Percentiles rank a stretch among this genome's conserved stretches.
Conservation (phyloP, 2,329 filamentous ascomycete genomes). For the Cephalotrichum gorgonifer region DNA sequence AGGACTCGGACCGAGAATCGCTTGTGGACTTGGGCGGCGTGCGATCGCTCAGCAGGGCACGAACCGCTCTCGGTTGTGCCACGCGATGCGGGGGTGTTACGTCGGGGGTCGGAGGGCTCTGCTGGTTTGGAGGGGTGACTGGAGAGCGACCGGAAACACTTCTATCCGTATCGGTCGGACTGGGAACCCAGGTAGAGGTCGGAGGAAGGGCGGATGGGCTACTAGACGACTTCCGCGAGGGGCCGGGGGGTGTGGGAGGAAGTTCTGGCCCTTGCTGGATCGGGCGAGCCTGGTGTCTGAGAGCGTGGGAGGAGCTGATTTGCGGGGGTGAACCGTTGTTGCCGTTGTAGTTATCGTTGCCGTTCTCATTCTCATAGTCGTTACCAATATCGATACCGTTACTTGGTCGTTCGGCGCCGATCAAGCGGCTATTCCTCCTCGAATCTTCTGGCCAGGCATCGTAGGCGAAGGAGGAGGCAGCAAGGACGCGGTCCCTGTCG, state of each 20-base stretch:
- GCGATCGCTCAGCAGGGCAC: slow-evolving; percentile 37
- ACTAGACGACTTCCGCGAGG: slow-evolving; percentile 39
- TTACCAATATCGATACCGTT: too few species aligned
- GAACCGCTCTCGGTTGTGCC: slow-evolving; percentile 31
- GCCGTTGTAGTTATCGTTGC: too few species aligned
- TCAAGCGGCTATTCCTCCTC: background rate
- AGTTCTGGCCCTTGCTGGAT: slow-evolving; percentile 36
- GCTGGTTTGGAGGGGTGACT: slow-evolving; percentile 54
- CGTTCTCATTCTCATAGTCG: too few species aligned
- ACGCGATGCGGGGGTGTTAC: slow-evolving; percentile 56
- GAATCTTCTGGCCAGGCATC: slow-evolving; percentile 10
- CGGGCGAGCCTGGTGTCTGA: slow-evolving; percentile 30
- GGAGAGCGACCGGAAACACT: slow-evolving; percentile 19
- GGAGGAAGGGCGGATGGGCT: slow-evolving; percentile 7
- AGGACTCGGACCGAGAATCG: slow-evolving; percentile 58
- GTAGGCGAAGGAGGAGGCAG: slow-evolving; percentile 12
- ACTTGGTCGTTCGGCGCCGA: too few species aligned
- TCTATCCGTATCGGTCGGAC: background rate
- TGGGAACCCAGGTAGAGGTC: slow-evolving; percentile 3
- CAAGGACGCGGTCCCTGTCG: slow-evolving; percentile 14
- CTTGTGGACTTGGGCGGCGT: slow-evolving; percentile 35
- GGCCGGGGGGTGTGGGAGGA: slow-evolving; percentile 53
- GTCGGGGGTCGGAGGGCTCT: slow-evolving; percentile 65
- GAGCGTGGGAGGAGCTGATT: slow-evolving; percentile 13
- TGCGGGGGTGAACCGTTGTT: slow-evolving; percentile 4